Percentiles rank a stretch among this genome's conserved stretches.
phyloP scores from a whole-genome alignment of 163 green algal genomes.

The Chloroidium sp. region DNA sequence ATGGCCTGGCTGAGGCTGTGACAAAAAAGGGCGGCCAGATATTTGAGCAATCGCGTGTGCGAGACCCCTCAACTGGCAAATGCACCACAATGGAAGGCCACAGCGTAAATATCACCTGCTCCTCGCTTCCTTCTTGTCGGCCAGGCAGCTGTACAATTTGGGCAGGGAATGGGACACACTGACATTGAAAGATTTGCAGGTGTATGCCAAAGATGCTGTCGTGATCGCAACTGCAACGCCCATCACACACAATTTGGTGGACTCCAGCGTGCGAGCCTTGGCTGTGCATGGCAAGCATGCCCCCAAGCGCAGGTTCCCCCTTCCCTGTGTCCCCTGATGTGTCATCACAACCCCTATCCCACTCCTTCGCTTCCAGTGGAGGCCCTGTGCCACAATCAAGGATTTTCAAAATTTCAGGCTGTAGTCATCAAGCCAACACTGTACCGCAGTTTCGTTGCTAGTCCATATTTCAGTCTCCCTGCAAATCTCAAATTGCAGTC shows the following conservation, averaged over 20 bases:
- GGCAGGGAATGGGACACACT: background rate
- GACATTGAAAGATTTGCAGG: background rate
- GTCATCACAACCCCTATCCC: too few relatives aligned
- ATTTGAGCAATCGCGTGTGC: conserved; percentile 21
- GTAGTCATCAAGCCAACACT: too few relatives aligned
- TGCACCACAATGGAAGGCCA: conserved; percentile 23
- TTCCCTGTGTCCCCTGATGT: too few relatives aligned
- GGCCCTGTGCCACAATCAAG: too few relatives aligned
- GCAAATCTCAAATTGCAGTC: background rate
- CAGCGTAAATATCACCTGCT: conserved; percentile 11
- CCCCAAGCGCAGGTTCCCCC: conserved; percentile 17
- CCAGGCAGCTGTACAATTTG: too few relatives aligned
- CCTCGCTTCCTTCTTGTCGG: background rate
- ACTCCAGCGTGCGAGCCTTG: conserved; percentile 7
- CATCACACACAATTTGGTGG: conserved; percentile 50
- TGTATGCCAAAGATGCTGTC: conserved; percentile 20
- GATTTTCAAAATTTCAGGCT: too few relatives aligned
- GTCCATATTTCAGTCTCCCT: background rate
- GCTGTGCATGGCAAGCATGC: conserved; percentile 41
- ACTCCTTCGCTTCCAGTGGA: too few relatives aligned
- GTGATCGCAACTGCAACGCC: conserved; percentile 46
- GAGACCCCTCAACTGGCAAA: conserved; percentile 6
- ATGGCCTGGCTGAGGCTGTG: conserved; percentile 39
- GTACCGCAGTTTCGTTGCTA: background rate
- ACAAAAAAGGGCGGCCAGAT: conserved; percentile 31